Evolutionary conservation across 192 early-diverging fungal genomes (phyloP).

Genomic region (Chytriomyces sp.): DNA sequence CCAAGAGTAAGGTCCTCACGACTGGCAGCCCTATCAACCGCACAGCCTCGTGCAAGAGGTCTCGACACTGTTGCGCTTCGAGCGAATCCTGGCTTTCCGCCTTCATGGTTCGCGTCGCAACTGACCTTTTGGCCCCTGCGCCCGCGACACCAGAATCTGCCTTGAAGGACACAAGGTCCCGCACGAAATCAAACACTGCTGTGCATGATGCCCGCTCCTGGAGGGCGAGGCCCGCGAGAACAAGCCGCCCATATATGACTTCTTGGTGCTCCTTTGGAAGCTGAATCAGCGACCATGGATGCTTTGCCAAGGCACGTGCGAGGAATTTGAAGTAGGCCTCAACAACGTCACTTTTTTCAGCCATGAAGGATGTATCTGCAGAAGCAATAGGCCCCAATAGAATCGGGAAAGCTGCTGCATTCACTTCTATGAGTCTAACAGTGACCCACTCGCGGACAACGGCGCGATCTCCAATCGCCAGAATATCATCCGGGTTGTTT

Average conservation of each 20-base stretch:
- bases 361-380: no score
- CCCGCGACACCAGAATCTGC: conserved; percentile 8
- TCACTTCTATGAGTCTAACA: conserved; percentile 7
- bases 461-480: conserved; percentile 14
- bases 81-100: conserved; percentile 4
- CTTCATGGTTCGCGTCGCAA: no score
- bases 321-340: conserved; percentile 37
- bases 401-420: conserved; percentile 10
- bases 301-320: conserved; percentile 9
- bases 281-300: conserved; percentile 30
- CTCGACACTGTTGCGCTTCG: conserved; percentile 14
- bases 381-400: conserved; percentile 2
- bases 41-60: conserved; percentile 2
- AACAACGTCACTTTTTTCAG: conserved; percentile 34
- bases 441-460: conserved; percentile 14
- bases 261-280: conserved; percentile 24
- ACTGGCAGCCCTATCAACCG: conserved; percentile 1
- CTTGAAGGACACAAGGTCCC: conserved; percentile 22
- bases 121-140: not conserved
- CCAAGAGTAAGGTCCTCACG: conserved; percentile 2
- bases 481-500: not conserved
- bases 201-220: conserved; percentile 34
- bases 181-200: conserved; percentile 33
- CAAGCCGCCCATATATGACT: conserved; percentile 21
- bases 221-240: conserved; percentile 21